These are phyloP conservation scores for Thermothelomyces thermophilus DNA, from an alignment of 2,329 filamentous ascomycete species.

Conservation along the genomic window DNA sequence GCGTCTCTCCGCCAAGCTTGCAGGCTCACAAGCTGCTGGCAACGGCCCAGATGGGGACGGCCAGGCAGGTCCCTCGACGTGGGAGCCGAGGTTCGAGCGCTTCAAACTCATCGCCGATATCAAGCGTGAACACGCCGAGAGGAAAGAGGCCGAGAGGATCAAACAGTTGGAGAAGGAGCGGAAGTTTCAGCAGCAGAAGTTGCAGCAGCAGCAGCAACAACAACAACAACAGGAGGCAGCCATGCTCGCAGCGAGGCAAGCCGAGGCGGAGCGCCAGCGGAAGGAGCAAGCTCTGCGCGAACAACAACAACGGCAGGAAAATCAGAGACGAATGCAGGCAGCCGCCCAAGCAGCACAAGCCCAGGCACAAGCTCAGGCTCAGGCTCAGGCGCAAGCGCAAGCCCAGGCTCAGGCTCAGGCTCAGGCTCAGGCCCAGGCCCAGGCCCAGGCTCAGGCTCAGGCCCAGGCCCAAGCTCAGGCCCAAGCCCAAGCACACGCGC, in stretches of 20 bases:
- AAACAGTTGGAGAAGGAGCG: slow-evolving; percentile 56
- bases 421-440: slow-evolving; percentile 24
- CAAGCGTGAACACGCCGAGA: slow-evolving; percentile 68
- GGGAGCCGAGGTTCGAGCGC: slow-evolving; percentile 79
- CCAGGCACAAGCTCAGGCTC: slow-evolving; percentile 20
- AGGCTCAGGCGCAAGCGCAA: slow-evolving; percentile 22
- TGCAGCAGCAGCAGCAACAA: slow-evolving; percentile 42
- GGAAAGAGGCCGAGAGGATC: slow-evolving; percentile 67
- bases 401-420: slow-evolving; percentile 27
- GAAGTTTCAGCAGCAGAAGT: slow-evolving; percentile 44
- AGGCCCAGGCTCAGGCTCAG: slow-evolving; percentile 22
- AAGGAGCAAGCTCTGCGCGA: slow-evolving; percentile 30
- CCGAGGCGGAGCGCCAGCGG: slow-evolving; percentile 39
- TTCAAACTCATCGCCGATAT: slow-evolving; percentile 91
- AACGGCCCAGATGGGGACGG: slow-evolving; percentile 65
- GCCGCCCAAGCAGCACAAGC: slow-evolving; percentile 1
- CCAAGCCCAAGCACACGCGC: slow-evolving; percentile 27
- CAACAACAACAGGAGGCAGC: slow-evolving; percentile 40
- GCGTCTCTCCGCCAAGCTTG: slow-evolving; percentile 56
- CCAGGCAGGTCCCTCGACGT: slow-evolving; percentile 62
- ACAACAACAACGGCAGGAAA: slow-evolving; percentile 30
- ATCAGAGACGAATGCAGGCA: slow-evolving; percentile 23
- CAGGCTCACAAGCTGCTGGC: slow-evolving; percentile 49
- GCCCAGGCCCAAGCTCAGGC: slow-evolving; percentile 22
- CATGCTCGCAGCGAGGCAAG: slow-evolving; percentile 31